Conservation (phyloP, 1,284 basidiomycete genomes). For the Crucibulum parvulum region DNA sequence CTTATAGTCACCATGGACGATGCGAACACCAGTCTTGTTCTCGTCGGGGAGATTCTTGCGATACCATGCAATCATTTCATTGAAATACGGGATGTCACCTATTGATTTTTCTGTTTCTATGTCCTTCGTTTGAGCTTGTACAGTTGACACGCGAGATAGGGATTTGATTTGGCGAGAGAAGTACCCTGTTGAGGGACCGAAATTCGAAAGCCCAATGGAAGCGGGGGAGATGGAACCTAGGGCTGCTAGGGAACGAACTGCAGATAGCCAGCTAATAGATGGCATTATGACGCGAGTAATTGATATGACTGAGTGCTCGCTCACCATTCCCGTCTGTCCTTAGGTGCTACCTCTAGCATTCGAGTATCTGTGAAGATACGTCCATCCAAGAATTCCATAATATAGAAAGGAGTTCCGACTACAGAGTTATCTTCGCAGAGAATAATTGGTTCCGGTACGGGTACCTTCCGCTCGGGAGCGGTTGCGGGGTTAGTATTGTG, state of each 20-base stretch:
- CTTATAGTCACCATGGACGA: conserved; percentile 98
- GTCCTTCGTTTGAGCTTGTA: conserved; percentile 75
- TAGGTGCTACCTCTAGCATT: conserved; percentile 72
- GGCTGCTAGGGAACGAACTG: conserved; percentile 75
- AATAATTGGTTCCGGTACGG: conserved; percentile 86
- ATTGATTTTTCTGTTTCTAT: conserved; percentile 64
- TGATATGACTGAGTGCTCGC: conserved; percentile 20
- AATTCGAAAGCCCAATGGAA: conserved; percentile 75
- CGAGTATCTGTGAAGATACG: conserved; percentile 89
- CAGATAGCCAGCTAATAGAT: conserved; percentile 73
- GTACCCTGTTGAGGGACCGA: conserved; percentile 83
- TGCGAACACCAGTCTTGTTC: conserved; percentile 71
- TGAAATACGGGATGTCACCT: conserved; percentile 76
- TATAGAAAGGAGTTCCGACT: conserved; percentile 91
- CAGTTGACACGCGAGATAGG: conserved; percentile 74
- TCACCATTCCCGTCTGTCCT: conserved; percentile 78
- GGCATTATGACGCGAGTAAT: background rate
- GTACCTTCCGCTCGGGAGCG: conserved; percentile 62
- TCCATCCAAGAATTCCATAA: conserved; percentile 95
- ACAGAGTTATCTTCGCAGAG: conserved; percentile 83
- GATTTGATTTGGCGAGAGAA: conserved; percentile 94
- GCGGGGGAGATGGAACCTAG: conserved; percentile 78
- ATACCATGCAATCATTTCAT: conserved; percentile 84
- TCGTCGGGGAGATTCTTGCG: conserved; percentile 76
- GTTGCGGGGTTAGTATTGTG: conserved; percentile 72